Base-by-base conservation (phyloP, 2,329 filamentous ascomycete species). In the Fulvia fulva region DNA sequence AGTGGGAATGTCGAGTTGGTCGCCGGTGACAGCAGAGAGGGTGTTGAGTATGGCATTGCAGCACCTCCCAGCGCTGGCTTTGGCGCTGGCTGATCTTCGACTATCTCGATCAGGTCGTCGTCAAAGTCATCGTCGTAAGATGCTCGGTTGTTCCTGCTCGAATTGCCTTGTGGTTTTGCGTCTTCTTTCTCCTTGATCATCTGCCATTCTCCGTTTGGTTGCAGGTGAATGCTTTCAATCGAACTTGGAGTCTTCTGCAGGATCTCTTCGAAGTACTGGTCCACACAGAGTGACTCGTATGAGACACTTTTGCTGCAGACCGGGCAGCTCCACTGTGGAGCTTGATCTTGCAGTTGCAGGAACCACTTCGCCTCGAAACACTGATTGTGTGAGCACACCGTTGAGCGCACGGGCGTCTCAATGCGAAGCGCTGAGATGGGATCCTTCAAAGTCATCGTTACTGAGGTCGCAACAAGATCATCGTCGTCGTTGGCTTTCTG, bases 281-380 rank as follows among this genome's bases (percentile, higher is more conserved):
- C 94, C 28, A 97, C 85, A 11, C 90, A 91, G 23, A 99, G 77
- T 50, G 84, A 86, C 52, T 93, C 88, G 73, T 90, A 99, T 0
- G 87, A 85, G 1, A 91, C 87, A 0, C 84, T 76, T 69, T 92
- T 95, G 74, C 88, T 93, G 78, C 94, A 99, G 22, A 97, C 87
- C 0, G 94, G 94, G 69, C 94, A 99, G n/a, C 86, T 81, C 94
- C 94, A 99, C 19, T 94, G 95, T 0, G 94, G 94, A 0, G 91
- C 93, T 77, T 99, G 94, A 72, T 97, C 91, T 72, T 97, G 93
- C 26, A 99, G 77, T 67, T 96, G 90, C 21, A 99, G 81, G 71
- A 97, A 99, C 1, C 91, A 95, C 2, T 85, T 87, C 2, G 89
- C 93, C 73, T 99, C 94, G 67, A 97, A 99, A 72, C 94, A 99